Conservation (phyloP, 257 asterid genomes). For the Echites panduratus region DNA sequence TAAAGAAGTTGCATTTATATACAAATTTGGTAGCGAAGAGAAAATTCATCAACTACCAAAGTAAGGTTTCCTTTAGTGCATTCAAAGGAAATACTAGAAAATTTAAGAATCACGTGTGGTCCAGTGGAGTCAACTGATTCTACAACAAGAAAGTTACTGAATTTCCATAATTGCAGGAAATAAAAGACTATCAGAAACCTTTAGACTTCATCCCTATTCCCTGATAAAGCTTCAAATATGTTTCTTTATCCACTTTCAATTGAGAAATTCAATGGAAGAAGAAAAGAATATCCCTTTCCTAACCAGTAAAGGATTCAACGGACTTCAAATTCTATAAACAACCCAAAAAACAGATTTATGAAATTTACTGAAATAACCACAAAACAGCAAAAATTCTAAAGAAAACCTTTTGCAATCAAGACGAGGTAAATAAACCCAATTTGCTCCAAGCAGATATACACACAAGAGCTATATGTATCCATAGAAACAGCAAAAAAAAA, state of each 20-base stretch:
- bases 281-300: background rate
- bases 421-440: background rate
- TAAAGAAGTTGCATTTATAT: background rate
- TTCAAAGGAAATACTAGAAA: background rate
- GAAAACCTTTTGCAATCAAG: background rate
- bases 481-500: background rate
- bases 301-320: background rate
- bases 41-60: background rate
- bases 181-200: background rate
- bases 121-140: background rate
- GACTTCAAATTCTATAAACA: conserved; percentile 1
- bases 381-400: background rate
- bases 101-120: background rate
- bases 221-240: background rate
- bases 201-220: background rate
- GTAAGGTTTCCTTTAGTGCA: background rate
- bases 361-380: background rate
- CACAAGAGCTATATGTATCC: background rate
- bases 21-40: background rate
- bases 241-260: background rate
- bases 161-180: background rate
- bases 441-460: background rate
- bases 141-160: background rate
- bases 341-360: background rate
- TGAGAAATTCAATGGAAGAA: background rate